Base-by-base conservation (phyloP, 768 basidiomycete genomes). In the Boletus rubescentipes region DNA sequence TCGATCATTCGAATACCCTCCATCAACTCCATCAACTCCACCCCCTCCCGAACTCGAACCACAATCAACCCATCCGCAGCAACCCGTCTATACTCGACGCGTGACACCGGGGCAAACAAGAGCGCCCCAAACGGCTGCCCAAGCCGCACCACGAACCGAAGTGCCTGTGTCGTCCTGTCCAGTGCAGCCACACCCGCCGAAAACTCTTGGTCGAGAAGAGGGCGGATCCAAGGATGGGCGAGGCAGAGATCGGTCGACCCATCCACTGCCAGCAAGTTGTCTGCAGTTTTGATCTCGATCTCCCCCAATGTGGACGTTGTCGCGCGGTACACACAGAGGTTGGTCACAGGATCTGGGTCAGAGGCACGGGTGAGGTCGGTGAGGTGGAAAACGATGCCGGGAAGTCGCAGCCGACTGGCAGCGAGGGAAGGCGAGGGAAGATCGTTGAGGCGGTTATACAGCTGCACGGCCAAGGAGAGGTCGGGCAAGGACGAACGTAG, bases 141-240 rank as follows among this genome's bases (percentile, higher is more conserved):
- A 16, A 55, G 31, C 21, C 49, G 54, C 20, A 21, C 54, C 6
- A 51, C 20, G 14, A 55, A 31, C 20, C 45, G 43, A 2, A 55
- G 39, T 12, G 49, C 54, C 9, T 36, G 49, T 4, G 37, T 46
- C 20, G 49, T 23, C 32, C 20, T 34, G 45, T 52, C 55, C 1
- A 56, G 26, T 23, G 5, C 34, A 2, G 26, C 23, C 2, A 21
- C 29, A 16, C 47, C 38, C 4, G 34, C 15, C 29, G 16, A 4
- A 20, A 41, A 51, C 26, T 55, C 54, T 21, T 52, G 55, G 30
- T 52, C 50, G n/a, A 52, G 53, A 2, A 48, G 34, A 2, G 43
- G 38, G 16, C 41, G 18, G 15, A 54, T 49, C 53, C 53, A 54
- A 16, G 41, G 23, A 29, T 42, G 41, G 14, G 29, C 26, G n/a